phyloP scores from a whole-genome alignment of 352 stramenopile species.

The Aphanomyces stellatus region DNA sequence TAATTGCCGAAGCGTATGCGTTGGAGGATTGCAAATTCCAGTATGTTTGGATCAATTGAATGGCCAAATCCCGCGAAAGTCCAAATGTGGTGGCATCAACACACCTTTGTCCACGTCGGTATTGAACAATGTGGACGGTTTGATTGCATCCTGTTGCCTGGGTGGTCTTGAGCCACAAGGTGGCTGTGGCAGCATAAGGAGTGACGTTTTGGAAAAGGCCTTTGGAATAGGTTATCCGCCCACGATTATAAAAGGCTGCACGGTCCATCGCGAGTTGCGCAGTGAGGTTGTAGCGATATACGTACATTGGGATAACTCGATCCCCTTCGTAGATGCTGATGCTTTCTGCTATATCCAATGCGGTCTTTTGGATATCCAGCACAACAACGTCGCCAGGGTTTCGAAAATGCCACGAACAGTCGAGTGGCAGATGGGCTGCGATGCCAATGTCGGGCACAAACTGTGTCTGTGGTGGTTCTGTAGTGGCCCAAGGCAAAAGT shows the following conservation, averaged over 20 bases:
- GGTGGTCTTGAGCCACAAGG: background rate
- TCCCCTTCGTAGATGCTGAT: background rate
- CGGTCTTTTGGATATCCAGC: background rate
- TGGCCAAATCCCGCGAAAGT: background rate
- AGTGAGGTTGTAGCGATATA: background rate
- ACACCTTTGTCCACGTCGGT: background rate
- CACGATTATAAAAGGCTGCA: background rate
- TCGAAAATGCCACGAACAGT: background rate
- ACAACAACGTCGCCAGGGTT: background rate
- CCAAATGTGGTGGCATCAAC: background rate
- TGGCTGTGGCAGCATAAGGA: background rate
- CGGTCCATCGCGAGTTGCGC: background rate
- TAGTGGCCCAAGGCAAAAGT: background rate
- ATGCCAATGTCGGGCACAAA: background rate
- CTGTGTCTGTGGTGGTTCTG: background rate
- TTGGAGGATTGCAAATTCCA: slow-evolving; percentile 2
- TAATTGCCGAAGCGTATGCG: background rate
- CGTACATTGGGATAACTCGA: background rate
- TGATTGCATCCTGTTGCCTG: background rate
- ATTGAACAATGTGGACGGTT: background rate
- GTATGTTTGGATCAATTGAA: background rate
- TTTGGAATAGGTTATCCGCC: background rate
- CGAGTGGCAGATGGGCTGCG: background rate
- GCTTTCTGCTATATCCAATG: background rate
- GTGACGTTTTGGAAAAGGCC: background rate